Base-by-base conservation (phyloP, 495 filamentous ascomycete species). In the Neurospora hispaniola region DNA sequence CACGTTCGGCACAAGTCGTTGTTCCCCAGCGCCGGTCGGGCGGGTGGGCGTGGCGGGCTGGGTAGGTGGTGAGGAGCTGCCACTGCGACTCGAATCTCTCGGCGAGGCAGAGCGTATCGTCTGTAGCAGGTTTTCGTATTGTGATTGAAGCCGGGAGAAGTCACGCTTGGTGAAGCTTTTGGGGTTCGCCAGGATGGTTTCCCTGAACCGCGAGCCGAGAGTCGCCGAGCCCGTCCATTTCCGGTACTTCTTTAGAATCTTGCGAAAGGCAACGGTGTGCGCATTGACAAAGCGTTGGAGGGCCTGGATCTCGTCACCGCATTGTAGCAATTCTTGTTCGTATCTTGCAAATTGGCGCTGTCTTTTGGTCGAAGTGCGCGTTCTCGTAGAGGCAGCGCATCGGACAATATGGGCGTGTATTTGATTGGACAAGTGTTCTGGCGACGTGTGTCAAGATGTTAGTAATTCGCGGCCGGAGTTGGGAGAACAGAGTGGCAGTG, bases 201-300 rank as follows among this genome's bases (percentile, higher is more conserved):
- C 81, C 66, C 83, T 84, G 78, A 93, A 91, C 46, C 89, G 87
- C 54, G 80, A 79, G 71, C 84, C 87, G 9, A 93, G 82, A 1
- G 83, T 80, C 20, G 82, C 81, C 14, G 89, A 91, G 40, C 87
- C 85, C 9, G 91, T 92, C 91, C 91, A 93, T 81, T 91, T 92
- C 82, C 82, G 82, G 82, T 93, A 93, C 78, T 93, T 93, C 79
- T 93, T 93, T 71, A 92, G 81, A 6, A 93, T 87, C 80, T 93
- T 93, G 73, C 84, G 85, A 75, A 93, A 92, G 4, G 88, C 91
- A 27, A 87, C 84, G 12, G 87, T 81, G 78, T 93, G 91, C 20
- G 89, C 88, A 69, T 83, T 80, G 31, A 88, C 85, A 72, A 91
- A 93, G 69, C 90, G 86, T 40, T 85, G 83, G 14, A 93, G 80